Base-by-base conservation (phyloP, 495 filamentous ascomycete species). In the Penicillium paradoxum region DNA sequence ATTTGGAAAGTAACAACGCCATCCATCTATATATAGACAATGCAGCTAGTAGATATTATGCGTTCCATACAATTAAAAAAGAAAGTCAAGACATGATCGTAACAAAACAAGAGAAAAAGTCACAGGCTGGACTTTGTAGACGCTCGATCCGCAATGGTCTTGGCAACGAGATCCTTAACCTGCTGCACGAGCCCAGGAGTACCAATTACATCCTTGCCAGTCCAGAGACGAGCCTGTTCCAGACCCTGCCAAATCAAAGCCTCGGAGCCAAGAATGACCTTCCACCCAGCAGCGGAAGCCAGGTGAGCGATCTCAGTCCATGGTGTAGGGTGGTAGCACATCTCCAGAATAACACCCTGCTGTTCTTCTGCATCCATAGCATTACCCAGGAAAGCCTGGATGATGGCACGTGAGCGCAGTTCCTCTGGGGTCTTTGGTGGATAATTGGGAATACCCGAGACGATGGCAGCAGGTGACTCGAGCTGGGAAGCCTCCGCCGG, bases 161-260 rank as follows among this genome's bases (percentile, higher is more conserved):
- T 69, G 0, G 72, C 67, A 54, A 84, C 78, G 13, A 73, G 55
- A 25, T 76, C 69, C 62, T 83, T 78, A 2, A 83, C 75, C 47
- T 74, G 56, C 37, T 76, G 62, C 24, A 82, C 73, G 42, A 74
- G 45, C 1, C 64, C 72, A 6, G 83, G 82, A 37, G 83, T 72
- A 25, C 77, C 73, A 42, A 78, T 66, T 15, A 80, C 64, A 37
- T 78, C 70, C 49, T 69, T 66, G 3, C 78, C 76, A 27, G 80
- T 84, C 84, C 85, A 89, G 19, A 83, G 76, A 52, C 74, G 76
- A 42, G 82, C 78, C 71, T 89, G 85, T 60, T 88, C 85, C 48
- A 89, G 69, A 7, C 86, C 86, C 67, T 90, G 87, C 76, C 82
- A 88, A 63, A 88, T 84, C 70, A 90, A 68, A 1, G 85, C 83